phyloP scores from a whole-genome alignment of 805 yeast genomes.

The Candida michaelii region DNA sequence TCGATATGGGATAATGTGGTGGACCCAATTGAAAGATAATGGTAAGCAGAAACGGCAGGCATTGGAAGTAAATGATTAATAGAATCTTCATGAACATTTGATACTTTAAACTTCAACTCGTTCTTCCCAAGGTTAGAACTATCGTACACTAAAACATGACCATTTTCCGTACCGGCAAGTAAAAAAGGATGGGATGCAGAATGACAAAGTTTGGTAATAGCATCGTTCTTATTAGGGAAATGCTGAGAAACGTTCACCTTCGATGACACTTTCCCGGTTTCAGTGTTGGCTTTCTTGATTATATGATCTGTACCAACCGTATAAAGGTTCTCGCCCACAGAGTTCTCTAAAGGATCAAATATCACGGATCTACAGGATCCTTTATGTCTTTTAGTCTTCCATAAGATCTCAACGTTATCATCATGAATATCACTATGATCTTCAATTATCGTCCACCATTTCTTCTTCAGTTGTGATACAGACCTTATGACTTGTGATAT shows the following conservation, averaged over 20 bases:
- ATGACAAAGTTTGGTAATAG: slow-evolving; percentile 44
- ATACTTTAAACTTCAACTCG: slow-evolving; percentile 45
- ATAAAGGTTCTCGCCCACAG: slow-evolving; percentile 53
- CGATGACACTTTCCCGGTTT: slow-evolving; percentile 71
- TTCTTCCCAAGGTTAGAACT: slow-evolving; percentile 48
- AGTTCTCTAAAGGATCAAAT: slow-evolving; percentile 52
- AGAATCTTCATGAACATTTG: slow-evolving; percentile 70
- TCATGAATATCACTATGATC: slow-evolving; percentile 26
- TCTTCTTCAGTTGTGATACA: slow-evolving; percentile 36
- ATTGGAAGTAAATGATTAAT: slow-evolving; percentile 72
- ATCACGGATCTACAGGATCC: slow-evolving; percentile 77
- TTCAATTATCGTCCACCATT: slow-evolving; percentile 46
- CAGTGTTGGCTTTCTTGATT: slow-evolving; percentile 68
- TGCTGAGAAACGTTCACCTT: slow-evolving; percentile 40
- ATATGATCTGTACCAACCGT: slow-evolving; percentile 80
- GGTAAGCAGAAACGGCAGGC: slow-evolving; percentile 72
- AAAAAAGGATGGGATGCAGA: slow-evolving; percentile 50
- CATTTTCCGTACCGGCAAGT: slow-evolving; percentile 66
- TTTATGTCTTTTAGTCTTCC: slow-evolving; percentile 92
- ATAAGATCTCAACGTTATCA: slow-evolving; percentile 39
- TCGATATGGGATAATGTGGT: slow-evolving; percentile 80
- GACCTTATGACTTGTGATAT: slow-evolving; percentile 23
- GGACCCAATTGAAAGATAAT: slow-evolving; percentile 76
- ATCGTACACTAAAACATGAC: slow-evolving; percentile 64
- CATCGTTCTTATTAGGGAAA: slow-evolving; percentile 25